phyloP scores from a whole-genome alignment of 1,284 basidiomycete genomes.

The Veloboletus limbatus region DNA sequence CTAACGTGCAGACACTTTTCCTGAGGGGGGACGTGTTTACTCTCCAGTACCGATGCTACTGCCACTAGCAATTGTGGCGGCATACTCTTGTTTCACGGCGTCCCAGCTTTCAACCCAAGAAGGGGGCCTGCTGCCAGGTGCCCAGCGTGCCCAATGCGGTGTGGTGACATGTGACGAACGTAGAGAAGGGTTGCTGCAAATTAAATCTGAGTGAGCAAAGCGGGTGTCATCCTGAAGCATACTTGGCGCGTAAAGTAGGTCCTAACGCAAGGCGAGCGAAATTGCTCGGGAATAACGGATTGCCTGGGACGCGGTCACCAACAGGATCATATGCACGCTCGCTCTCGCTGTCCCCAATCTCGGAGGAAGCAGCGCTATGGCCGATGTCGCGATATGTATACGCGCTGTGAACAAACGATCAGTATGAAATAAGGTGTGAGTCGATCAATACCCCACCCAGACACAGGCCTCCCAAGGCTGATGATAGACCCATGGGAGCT shows the following conservation, averaged over 20 bases:
- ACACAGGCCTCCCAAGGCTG: constrained; percentile 19
- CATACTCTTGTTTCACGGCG: constrained; percentile 31
- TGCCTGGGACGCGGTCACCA: constrained; percentile 55
- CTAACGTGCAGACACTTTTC: neutral
- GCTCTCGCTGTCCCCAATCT: constrained; percentile 28
- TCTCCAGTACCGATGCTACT: constrained; percentile 30
- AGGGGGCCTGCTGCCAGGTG: constrained; percentile 31
- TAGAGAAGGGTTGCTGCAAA: constrained; percentile 27
- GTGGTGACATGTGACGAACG: constrained; percentile 10
- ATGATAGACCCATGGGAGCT: constrained; percentile 29
- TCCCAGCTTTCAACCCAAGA: constrained; percentile 36
- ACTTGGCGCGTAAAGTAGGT: constrained; percentile 59
- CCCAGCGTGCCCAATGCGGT: constrained; percentile 29
- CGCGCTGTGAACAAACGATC: constrained; percentile 12
- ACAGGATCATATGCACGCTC: constrained; percentile 39
- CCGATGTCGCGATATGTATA: constrained; percentile 15
- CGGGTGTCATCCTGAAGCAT: constrained; percentile 14
- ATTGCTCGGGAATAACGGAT: constrained; percentile 64
- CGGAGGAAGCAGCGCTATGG: constrained; percentile 16
- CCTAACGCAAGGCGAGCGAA: constrained; percentile 58
- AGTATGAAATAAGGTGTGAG: neutral
- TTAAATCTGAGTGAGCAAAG: neutral
- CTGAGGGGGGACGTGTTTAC: constrained; percentile 3
- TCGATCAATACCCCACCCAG: constrained; percentile 17
- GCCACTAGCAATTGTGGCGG: constrained; percentile 29